A percentile compares a stretch with the other conserved stretches of the same genome.
phyloP scores from a whole-genome alignment of 768 basidiomycete species.

The Tremella yokohamensis region DNA sequence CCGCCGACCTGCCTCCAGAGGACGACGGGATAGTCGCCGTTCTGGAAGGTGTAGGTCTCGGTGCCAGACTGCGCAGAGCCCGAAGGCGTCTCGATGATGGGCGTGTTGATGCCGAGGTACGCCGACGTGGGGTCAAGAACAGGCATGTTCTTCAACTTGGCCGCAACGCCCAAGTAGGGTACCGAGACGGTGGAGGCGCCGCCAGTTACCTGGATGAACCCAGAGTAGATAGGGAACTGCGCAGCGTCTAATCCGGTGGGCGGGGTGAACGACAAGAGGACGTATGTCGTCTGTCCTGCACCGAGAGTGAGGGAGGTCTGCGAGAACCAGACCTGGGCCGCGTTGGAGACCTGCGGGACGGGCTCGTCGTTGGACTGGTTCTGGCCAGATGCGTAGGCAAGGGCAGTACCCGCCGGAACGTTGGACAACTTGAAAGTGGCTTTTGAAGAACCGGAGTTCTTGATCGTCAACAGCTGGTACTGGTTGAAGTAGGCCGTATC shows the following conservation, averaged over 20 bases:
- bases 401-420: conserved; percentile 46
- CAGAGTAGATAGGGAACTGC: conserved; percentile 61
- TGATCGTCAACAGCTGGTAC: conserved; percentile 50
- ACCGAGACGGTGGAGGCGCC: conserved; percentile 28
- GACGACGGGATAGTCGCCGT: conserved; percentile 35
- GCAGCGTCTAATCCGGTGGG: conserved; percentile 54
- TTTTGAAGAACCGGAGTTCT: conserved; percentile 55
- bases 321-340: conserved; percentile 57
- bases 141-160: conserved; percentile 45
- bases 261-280: conserved; percentile 56
- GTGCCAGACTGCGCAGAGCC: conserved; percentile 24
- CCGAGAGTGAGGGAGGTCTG: conserved; percentile 54
- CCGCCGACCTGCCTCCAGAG: conserved; percentile 40
- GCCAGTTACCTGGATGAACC: conserved; percentile 55
- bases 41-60: conserved; percentile 34
- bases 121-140: conserved; percentile 42
- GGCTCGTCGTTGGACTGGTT: conserved; percentile 53
- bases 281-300: conserved; percentile 35
- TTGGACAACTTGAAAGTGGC: conserved; percentile 50
- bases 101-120: conserved; percentile 36
- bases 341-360: conserved; percentile 51
- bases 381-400: conserved; percentile 28
- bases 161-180: conserved; percentile 50
- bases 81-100: conserved; percentile 25
- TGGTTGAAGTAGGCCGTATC: conserved; percentile 61